These are phyloP conservation scores for Rhynchospora pubera DNA, from an alignment of 176 grass and related monocot species.

Conservation along the genomic window DNA sequence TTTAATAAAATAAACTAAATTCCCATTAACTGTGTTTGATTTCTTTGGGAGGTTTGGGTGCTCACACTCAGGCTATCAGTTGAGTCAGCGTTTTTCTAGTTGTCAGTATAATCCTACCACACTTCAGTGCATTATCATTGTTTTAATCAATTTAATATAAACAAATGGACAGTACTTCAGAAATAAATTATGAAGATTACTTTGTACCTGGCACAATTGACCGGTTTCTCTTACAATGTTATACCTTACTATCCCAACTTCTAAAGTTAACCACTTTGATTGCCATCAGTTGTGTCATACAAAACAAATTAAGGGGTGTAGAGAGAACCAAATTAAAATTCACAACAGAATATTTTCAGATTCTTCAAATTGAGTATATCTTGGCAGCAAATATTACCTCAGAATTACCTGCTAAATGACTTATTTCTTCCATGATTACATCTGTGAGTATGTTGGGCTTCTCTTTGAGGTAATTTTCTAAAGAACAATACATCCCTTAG, in stretches of 20 bases:
- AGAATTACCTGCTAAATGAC: not conserved
- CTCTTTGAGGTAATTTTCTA: not conserved
- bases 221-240: not conserved
- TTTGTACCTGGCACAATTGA: not conserved
- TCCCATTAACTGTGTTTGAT: not conserved
- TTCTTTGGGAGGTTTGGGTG: not conserved
- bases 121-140: too few species aligned
- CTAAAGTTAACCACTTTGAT: not conserved
- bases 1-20: not conserved
- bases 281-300: not conserved
- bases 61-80: too few species aligned
- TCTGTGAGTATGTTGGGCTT: not conserved
- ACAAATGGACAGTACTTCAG: too few species aligned
- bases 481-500: slow-evolving; percentile 9
- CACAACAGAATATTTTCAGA: not conserved
- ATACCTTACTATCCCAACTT: not conserved
- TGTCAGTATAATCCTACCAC: too few species aligned
- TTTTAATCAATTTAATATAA: too few species aligned
- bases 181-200: too few species aligned
- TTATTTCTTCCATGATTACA: too few species aligned
- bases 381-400: not conserved
- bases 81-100: too few species aligned
- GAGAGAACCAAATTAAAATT: not conserved
- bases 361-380: too few species aligned
- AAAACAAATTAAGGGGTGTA: not conserved